A percentile compares a stretch with the other conserved stretches of the same genome.
Conservation (phyloP, 169 alveolate species). For the Eimeria praecox region DNA sequence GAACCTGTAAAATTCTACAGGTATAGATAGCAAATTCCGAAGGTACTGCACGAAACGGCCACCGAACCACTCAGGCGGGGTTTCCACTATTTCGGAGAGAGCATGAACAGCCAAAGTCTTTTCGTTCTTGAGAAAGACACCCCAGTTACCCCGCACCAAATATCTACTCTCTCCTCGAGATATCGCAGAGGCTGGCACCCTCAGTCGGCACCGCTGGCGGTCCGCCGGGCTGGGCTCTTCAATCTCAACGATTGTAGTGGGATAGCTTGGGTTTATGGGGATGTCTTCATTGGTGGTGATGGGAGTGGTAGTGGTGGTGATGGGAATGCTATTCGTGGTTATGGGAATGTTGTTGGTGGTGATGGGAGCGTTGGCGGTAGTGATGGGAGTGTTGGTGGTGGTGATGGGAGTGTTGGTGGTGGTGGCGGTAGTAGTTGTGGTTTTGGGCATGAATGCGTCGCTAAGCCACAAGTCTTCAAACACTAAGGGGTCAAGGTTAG, state of each 20-base stretch:
- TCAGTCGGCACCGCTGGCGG: slow-evolving; percentile 6
- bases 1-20: neutral
- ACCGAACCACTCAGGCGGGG: neutral
- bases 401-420: neutral
- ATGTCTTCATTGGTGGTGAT: neutral
- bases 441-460: neutral
- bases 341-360: neutral
- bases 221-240: neutral
- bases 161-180: neutral
- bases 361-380: neutral
- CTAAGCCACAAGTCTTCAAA: neutral
- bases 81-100: neutral
- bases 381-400: neutral
- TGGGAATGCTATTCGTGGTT: neutral
- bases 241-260: neutral
- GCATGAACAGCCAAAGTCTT: neutral
- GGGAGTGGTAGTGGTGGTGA: neutral
- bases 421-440: neutral
- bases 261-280: neutral
- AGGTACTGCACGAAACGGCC: neutral
- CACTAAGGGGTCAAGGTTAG: neutral
- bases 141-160: slow-evolving; percentile 23
- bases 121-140: neutral
- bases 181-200: neutral
- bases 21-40: neutral